These are phyloP conservation scores for Brassica juncea DNA, from an alignment of 345 rosid genomes.

Conservation along the genomic window DNA sequence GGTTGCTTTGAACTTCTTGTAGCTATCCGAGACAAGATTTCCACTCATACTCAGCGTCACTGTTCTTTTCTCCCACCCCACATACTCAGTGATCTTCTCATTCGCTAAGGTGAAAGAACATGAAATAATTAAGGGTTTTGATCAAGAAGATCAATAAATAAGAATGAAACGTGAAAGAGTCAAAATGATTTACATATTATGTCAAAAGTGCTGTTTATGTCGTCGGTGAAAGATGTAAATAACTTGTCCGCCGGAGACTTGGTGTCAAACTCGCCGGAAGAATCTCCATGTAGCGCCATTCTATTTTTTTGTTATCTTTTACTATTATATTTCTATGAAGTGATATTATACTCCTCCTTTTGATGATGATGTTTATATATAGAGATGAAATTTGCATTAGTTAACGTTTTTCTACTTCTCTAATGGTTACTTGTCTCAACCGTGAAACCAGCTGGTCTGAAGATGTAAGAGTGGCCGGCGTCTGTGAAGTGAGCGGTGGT, in stretches of 20 bases:
- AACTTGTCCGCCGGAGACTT: conserved; percentile 23
- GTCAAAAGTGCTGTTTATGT: conserved; percentile 17
- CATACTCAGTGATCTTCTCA: conserved; percentile 2
- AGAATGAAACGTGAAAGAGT: conserved; percentile 11
- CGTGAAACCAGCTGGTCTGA: conserved; percentile 21
- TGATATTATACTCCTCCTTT: conserved; percentile 2
- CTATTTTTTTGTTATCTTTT: neutral
- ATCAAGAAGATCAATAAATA: neutral
- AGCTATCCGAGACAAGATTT: conserved; percentile 13
- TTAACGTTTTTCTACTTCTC: neutral
- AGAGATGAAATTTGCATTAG: conserved; percentile 10
- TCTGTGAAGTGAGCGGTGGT: conserved; percentile 26
- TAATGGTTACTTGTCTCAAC: conserved; percentile 11
- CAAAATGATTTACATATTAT: conserved; percentile 11
- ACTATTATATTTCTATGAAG: neutral
- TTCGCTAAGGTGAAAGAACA: conserved; percentile 13
- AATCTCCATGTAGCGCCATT: conserved; percentile 12
- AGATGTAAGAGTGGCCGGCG: conserved; percentile 22
- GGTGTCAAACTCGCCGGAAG: conserved; percentile 18
- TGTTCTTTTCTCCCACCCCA: conserved; percentile 16
- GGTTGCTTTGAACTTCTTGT: conserved; percentile 17
- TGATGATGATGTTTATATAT: conserved; percentile 3
- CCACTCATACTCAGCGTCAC: conserved; percentile 20
- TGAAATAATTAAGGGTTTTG: neutral
- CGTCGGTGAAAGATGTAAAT: conserved; percentile 14